Percentiles rank a stretch among this genome's conserved stretches.
These are phyloP conservation scores for Stemphylium vesicarium DNA, from an alignment of 2,329 filamentous ascomycete species.

Conservation along the genomic window DNA sequence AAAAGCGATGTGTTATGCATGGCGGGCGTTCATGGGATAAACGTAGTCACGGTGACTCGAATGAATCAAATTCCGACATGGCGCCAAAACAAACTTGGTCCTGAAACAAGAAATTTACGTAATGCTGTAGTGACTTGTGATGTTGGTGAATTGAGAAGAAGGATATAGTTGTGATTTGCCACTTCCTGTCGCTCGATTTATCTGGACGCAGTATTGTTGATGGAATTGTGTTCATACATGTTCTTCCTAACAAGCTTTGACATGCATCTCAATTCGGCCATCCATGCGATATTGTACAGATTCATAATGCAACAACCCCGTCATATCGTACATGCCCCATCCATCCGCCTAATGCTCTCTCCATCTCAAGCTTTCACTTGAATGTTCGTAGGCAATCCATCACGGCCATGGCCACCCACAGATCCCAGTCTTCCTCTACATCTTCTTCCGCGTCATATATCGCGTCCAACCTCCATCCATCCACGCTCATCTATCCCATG, in stretches of 20 bases:
- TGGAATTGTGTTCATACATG: background rate
- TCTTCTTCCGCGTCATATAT: too few relatives aligned
- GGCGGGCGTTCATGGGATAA: slow-evolving; percentile 45
- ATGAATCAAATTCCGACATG: slow-evolving; percentile 46
- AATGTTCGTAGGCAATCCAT: too few relatives aligned
- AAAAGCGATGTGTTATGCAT: slow-evolving; percentile 48
- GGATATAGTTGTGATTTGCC: too few relatives aligned
- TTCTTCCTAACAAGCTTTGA: background rate
- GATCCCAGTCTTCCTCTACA: too few relatives aligned
- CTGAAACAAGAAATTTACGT: background rate
- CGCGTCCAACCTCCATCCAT: too few relatives aligned
- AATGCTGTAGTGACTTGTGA: background rate
- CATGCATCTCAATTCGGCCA: background rate
- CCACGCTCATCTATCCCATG: too few relatives aligned
- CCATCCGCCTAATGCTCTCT: too few relatives aligned
- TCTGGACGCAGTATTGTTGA: background rate
- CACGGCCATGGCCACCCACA: too few relatives aligned
- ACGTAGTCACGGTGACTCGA: slow-evolving; percentile 47
- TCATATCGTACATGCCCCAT: slow-evolving; percentile 22
- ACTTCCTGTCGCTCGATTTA: too few relatives aligned
- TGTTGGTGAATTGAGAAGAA: background rate
- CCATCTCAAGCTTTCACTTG: too few relatives aligned
- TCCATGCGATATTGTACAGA: slow-evolving; percentile 14
- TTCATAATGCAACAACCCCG: background rate
- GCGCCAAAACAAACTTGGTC: slow-evolving; percentile 29